These are phyloP conservation scores for Plectranthus barbatus DNA, from an alignment of 257 asterid species.

Conservation along the genomic window DNA sequence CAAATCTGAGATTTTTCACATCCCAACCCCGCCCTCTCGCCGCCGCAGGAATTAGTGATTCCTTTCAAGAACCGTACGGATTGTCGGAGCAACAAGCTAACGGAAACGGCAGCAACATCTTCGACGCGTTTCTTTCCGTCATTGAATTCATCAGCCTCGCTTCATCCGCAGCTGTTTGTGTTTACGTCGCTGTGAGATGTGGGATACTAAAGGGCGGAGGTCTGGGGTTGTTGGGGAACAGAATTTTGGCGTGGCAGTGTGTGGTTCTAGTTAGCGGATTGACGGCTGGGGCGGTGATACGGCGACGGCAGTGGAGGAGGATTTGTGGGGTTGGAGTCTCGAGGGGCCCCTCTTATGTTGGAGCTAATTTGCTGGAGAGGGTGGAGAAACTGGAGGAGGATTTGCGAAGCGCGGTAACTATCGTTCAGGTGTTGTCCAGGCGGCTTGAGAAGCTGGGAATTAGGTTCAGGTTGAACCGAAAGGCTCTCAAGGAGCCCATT, in stretches of 20 bases:
- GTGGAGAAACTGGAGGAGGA: conserved; percentile 85
- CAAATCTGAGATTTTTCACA: conserved; percentile 3
- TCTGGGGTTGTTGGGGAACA: conserved; percentile 42
- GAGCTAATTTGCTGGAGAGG: conserved; percentile 60
- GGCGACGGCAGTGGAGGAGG: conserved; percentile 86
- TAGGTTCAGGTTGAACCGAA: conserved; percentile 63
- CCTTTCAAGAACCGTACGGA: conserved; percentile 23
- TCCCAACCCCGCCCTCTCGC: conserved; percentile 15
- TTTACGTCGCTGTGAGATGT: conserved; percentile 34
- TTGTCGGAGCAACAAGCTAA: conserved; percentile 5
- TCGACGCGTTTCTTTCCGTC: conserved; percentile 56
- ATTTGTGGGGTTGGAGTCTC: conserved; percentile 44
- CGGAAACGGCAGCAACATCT: conserved; percentile 9
- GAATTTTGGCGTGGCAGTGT: conserved; percentile 55
- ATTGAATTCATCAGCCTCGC: conserved; percentile 67
- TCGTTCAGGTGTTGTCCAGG: conserved; percentile 62
- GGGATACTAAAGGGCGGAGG: conserved; percentile 31
- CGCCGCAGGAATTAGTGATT: conserved; percentile 26
- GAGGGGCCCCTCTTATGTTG: conserved; percentile 21
- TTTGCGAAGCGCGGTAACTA: conserved; percentile 35
- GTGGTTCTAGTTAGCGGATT: conserved; percentile 54
- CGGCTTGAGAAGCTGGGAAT: conserved; percentile 89
- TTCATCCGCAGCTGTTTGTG: conserved; percentile 45
- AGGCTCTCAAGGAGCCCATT: conserved; percentile 71
- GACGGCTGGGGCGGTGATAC: conserved; percentile 58